Conservation (phyloP, 192 early-diverging fungal genomes). For the Rhizoclosmatium globosum region DNA sequence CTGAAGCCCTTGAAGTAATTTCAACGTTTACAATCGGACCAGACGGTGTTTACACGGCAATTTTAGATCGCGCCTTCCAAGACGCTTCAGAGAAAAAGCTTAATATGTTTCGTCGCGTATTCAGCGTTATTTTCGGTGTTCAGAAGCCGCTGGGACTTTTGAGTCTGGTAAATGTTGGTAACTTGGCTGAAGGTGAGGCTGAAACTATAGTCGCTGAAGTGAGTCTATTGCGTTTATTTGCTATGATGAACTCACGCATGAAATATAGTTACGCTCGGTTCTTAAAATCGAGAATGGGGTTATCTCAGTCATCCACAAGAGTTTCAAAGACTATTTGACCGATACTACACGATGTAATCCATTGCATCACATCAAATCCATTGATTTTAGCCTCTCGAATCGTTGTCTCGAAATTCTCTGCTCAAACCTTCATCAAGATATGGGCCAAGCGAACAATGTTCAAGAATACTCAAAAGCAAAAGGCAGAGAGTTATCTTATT, state of each 20-base stretch:
- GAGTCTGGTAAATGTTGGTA: slow-evolving; percentile 5
- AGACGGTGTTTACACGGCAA: slow-evolving; percentile 4
- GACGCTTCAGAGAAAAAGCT: neutral
- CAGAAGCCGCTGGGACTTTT: slow-evolving; percentile 9
- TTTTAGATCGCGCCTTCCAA: neutral
- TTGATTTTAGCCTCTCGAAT: neutral
- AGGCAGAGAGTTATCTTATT: neutral
- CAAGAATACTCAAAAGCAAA: neutral
- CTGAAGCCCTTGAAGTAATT: neutral
- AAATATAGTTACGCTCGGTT: slow-evolving; percentile 9
- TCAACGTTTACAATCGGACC: neutral
- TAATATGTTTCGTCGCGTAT: neutral
- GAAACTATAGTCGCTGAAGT: slow-evolving; percentile 11
- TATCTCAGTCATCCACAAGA: slow-evolving; percentile 26
- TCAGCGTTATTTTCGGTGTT: slow-evolving; percentile 5
- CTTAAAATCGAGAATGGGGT: slow-evolving; percentile 11
- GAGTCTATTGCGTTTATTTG: neutral
- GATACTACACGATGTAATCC: neutral
- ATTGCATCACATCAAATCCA: neutral
- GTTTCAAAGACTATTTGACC: slow-evolving; percentile 18
- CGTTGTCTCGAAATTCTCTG: neutral
- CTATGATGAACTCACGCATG: too few species aligned
- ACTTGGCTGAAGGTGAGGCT: slow-evolving; percentile 5
- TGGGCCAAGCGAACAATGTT: neutral
- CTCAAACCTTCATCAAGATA: neutral